These are phyloP conservation scores for Tricholoma sp. DNA, from an alignment of 768 basidiomycete species.

Conservation along the genomic window DNA sequence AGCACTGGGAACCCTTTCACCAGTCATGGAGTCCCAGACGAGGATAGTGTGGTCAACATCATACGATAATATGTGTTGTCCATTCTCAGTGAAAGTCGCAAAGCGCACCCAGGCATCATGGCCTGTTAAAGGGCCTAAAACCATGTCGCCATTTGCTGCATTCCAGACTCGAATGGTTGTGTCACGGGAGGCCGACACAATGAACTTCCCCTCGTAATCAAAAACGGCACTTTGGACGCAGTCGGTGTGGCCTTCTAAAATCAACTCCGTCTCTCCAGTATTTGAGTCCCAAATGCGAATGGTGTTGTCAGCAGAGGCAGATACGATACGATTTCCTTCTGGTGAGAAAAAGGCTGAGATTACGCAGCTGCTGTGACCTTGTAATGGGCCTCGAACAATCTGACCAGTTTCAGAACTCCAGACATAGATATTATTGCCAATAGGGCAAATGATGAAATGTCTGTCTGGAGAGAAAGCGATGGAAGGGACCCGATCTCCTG, in stretches of 20 bases:
- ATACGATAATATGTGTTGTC: not conserved
- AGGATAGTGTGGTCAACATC: not conserved
- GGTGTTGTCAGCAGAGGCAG: not conserved
- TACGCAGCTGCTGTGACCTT: not conserved
- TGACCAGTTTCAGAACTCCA: not conserved
- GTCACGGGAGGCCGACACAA: not conserved
- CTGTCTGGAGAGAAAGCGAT: not conserved
- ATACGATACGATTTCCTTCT: not conserved
- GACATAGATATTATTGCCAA: not conserved
- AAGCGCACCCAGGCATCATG: not conserved
- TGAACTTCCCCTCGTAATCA: not conserved
- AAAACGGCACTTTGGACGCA: not conserved
- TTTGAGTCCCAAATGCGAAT: not conserved
- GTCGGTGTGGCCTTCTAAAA: not conserved
- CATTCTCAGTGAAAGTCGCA: not conserved
- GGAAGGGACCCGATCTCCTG: not conserved
- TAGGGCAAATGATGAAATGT: not conserved
- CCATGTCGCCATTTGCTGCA: not conserved
- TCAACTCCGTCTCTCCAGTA: not conserved
- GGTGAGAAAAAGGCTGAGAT: not conserved
- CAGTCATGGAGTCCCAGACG: not conserved
- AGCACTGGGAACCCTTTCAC: not conserved
- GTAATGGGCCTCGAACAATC: not conserved
- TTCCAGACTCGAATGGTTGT: not conserved
- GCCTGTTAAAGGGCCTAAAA: not conserved